These are phyloP conservation scores for Tolypocladium tundrense DNA, from an alignment of 2,329 filamentous ascomycete genomes.

Conservation along the genomic window DNA sequence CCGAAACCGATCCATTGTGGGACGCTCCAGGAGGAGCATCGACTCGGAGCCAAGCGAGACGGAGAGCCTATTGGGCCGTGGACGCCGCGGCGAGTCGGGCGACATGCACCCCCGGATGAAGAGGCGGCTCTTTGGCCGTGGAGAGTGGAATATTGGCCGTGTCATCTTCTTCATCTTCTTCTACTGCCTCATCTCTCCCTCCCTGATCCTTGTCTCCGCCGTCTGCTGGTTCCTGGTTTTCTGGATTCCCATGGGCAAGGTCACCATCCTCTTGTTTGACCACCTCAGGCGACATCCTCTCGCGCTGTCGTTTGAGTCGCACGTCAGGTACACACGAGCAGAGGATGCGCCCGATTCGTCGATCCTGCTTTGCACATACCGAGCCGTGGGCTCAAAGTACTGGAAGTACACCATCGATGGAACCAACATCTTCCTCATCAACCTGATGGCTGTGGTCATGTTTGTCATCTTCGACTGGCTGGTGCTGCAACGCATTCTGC, in stretches of 20 bases:
- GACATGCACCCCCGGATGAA: conserved; percentile 43
- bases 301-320: conserved; percentile 85
- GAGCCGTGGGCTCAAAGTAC: conserved; percentile 86
- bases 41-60: conserved; percentile 79
- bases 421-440: conserved; percentile 98
- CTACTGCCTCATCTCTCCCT: conserved; percentile 82
- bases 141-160: conserved; percentile 88
- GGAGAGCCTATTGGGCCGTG: conserved; percentile 70
- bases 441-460: conserved; percentile 83
- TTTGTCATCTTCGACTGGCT: conserved; percentile 94
- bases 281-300: conserved; percentile 88
- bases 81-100: conserved; percentile 38
- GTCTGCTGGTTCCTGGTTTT: conserved; percentile 97
- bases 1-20: conserved; percentile 67
- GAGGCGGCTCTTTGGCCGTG: conserved; percentile 83
- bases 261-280: conserved; percentile 79
- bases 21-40: conserved; percentile 76
- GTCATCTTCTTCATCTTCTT: conserved; percentile 96
- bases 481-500: conserved; percentile 59
- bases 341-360: conserved; percentile 67
- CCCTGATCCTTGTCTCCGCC: conserved; percentile 73
- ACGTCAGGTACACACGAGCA: conserved; percentile 62
- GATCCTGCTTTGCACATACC: conserved; percentile 91
- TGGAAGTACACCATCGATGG: conserved; percentile 99
- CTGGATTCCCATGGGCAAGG: conserved; percentile 96